These are phyloP conservation scores for Sclerotinia subarctica DNA, from an alignment of 2,329 filamentous ascomycete genomes.

Conservation along the genomic window DNA sequence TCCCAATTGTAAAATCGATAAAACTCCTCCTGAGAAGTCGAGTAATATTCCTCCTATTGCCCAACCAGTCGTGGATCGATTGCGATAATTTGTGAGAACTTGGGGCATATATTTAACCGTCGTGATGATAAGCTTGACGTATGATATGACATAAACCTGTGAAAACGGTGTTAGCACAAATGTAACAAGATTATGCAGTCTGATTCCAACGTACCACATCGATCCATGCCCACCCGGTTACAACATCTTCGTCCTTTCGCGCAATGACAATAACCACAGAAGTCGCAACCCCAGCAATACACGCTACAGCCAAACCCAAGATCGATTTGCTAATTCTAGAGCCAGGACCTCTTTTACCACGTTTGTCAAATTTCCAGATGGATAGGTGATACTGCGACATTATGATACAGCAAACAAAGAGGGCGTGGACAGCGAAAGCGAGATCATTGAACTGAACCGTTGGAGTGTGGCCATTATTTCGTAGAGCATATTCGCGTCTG, in stretches of 20 bases:
- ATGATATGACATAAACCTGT: constrained; percentile 64
- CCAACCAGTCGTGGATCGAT: constrained; percentile 84
- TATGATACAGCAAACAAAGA: constrained; percentile 67
- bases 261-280: constrained; percentile 46
- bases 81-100: constrained; percentile 76
- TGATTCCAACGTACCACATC: constrained; percentile 46
- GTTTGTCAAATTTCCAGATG: constrained; percentile 73
- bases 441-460: constrained; percentile 90
- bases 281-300: constrained; percentile 53
- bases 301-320: constrained; percentile 66
- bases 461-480: constrained; percentile 71
- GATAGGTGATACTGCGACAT: constrained; percentile 71
- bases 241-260: constrained; percentile 42
- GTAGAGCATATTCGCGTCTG: constrained; percentile 75
- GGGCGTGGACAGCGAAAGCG: constrained; percentile 78
- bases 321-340: constrained; percentile 60
- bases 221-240: constrained; percentile 56
- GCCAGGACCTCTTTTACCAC: constrained; percentile 46
- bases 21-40: constrained; percentile 75
- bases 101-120: constrained; percentile 93
- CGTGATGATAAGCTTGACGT: constrained; percentile 85
- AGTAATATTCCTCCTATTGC: constrained; percentile 80
- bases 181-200: neutral
- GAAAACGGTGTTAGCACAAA: neutral
- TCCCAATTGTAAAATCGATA: constrained; percentile 77